Evolutionary conservation across 208 protist genomes (phyloP), one percentile per base, ranked within the genome.

Genomic region (Acanthamoeba culbertsoni): DNA sequence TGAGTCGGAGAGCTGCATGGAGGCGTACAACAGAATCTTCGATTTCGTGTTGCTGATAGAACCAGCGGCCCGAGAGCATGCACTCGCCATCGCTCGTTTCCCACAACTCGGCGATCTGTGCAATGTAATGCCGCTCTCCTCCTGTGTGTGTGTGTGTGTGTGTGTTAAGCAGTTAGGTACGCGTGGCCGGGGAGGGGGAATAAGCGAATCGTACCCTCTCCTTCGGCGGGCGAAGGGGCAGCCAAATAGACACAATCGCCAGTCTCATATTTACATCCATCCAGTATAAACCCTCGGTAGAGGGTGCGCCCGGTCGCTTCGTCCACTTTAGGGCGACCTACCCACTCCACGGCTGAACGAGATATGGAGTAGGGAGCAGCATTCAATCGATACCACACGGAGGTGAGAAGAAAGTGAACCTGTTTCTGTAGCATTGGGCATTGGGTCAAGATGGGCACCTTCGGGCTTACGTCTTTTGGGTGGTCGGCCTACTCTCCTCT

Each of bases 61-160:
- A 92, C 86, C 86, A 92, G 20, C 86, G 53, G 35, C 59, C 62
- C 5, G 62, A 92, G 62, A 92, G 59, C 43, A 92, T 77, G 40
- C 53, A 77, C 62, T 73, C 40, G 3, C 62, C 62, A 16, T 92
- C 86, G 16, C 77, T 53, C 0, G 86, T 53, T 31, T 92, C 86
- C 86, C 86, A 92, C 43, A 92, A 4, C 33, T 92, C 86, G 8
- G 33, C 14, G 35, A 92, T 92, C 26, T 92, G 86, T 2, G 86
- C 86, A 20, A 92, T 77, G 59, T 92, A 92, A 45, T 40, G 35
- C 40, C 71, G 46, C 18, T 55, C 48, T 18, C 62, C n/a, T n/a
- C 33, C 62, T 16, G 28, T 71, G 16, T 12, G 16, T 40, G 8
- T 16, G 10, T 28, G 62, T 71, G 62, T 40, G 26, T 33, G 62